Base-by-base conservation (phyloP, 352 stramenopile species). In the Blastocystis sp. region DNA sequence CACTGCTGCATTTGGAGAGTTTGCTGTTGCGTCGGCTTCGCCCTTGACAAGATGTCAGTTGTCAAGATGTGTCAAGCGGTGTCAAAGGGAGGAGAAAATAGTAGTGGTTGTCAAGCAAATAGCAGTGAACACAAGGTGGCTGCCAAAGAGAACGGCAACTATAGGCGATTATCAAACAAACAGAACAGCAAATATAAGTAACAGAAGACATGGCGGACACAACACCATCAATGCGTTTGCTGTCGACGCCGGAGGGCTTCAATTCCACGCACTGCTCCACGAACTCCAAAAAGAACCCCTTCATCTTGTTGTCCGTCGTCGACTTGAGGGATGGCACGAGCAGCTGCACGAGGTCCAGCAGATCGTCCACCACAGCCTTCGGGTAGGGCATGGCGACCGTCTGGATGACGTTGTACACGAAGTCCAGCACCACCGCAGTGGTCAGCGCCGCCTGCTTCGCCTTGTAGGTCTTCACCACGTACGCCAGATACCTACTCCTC, bases 21-120 rank as follows among this genome's bases (percentile, higher is more conserved):
- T 81, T 28, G 42, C 38, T 21, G 66, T 14, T 40, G 52, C 4
- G 1, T 17, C 42, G 14, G 34, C 52, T 64, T 61, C 24, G 24
- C 24, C 48, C 19, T 81, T 81, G 71, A 81, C 71, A 81, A 81
- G 40, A n/a, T 81, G n/a, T 81, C 42, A 81, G 9, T 74, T 74
- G 34, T 74, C 34, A 34, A 34, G 28, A 34, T 34, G 28, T 34
- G 28, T 34, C 28, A 34, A 34, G 28, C 28, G 0, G 28, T 34
- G 28, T 34, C 28, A 34, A 34, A 34, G 28, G 0, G 28, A 34
- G 28, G 28, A 34, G 28, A 34, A 34, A 34, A 34, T 34, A 34
- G 28, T 34, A 34, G 28, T 34, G 28, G 28, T 34, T 34, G 28
- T 34, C 28, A 34, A 34, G 28, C 28, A 34, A 34, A 34, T 0